Evolutionary conservation across 2,329 filamentous ascomycete species (phyloP).

Genomic region (Arthrobotrys iridis): DNA sequence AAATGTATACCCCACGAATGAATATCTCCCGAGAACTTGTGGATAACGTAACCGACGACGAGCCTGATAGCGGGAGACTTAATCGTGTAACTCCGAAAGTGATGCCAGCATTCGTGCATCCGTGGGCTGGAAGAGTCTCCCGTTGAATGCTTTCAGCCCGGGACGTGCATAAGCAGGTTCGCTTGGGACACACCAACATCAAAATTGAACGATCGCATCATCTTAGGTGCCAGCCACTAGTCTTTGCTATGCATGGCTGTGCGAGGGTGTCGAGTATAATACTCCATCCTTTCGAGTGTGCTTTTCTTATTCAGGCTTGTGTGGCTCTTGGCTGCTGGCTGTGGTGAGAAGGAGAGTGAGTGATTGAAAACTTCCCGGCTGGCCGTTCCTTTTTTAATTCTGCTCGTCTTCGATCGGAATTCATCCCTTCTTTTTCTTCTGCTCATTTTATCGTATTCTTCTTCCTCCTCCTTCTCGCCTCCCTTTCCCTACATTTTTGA

Average conservation of each 20-base stretch:
- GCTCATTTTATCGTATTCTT: not conserved
- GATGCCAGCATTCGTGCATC: not conserved
- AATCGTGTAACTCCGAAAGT: slow-evolving; percentile 9
- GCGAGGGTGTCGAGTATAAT: not conserved
- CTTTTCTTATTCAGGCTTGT: slow-evolving; percentile 10
- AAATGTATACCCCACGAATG: slow-evolving; percentile 8
- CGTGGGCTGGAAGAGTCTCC: not conserved
- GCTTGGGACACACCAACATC: slow-evolving; percentile 5
- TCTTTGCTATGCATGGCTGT: no score
- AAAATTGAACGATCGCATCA: slow-evolving; percentile 33
- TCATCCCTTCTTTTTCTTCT: no score
- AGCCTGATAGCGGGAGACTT: not conserved
- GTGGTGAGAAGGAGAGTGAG: not conserved
- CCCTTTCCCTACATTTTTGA: not conserved
- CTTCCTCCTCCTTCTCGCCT: not conserved
- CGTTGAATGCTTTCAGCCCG: not conserved
- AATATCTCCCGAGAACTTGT: not conserved
- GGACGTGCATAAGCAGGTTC: slow-evolving; percentile 8
- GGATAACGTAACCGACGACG: slow-evolving; percentile 18
- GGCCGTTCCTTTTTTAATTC: slow-evolving; percentile 13
- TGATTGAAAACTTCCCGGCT: not conserved
- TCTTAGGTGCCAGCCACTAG: no score
- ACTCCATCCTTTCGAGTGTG: not conserved
- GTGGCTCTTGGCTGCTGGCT: not conserved
- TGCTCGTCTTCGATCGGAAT: no score